Conservation (phyloP, 306 rosid genomes). For the Leucaena leucocephala region DNA sequence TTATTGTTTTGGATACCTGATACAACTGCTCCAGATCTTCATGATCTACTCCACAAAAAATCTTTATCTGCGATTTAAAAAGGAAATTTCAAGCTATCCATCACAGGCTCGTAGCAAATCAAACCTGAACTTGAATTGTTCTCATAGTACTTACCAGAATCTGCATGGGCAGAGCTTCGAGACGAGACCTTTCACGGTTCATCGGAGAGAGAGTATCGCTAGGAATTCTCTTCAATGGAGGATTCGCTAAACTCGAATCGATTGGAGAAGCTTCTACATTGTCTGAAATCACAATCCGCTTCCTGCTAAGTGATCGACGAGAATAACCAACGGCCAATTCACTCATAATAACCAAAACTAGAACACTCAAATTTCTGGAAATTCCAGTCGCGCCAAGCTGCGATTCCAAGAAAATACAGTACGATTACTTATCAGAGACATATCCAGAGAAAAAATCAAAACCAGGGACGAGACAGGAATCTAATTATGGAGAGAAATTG, state of each 20-base stretch:
- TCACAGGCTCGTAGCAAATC: background rate
- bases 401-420: background rate
- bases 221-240: conserved; percentile 58
- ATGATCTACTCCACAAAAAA: conserved; percentile 73
- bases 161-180: conserved; percentile 71
- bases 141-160: conserved; percentile 58
- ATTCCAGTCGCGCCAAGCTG: conserved; percentile 10
- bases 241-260: conserved; percentile 27
- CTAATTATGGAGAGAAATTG: background rate
- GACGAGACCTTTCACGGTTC: conserved; percentile 36
- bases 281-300: conserved; percentile 54
- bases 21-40: conserved; percentile 68
- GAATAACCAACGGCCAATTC: conserved; percentile 19
- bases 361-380: conserved; percentile 25
- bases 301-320: conserved; percentile 50
- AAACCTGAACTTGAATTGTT: background rate
- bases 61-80: conserved; percentile 48
- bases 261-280: conserved; percentile 28
- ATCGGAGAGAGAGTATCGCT: conserved; percentile 34
- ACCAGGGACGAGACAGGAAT: background rate
- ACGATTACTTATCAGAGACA: background rate
- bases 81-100: background rate
- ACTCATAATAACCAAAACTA: background rate
- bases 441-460: background rate
- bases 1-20: conserved; percentile 60